These are phyloP conservation scores for Mitragyna speciosa DNA, from an alignment of 257 asterid genomes.

Conservation along the genomic window DNA sequence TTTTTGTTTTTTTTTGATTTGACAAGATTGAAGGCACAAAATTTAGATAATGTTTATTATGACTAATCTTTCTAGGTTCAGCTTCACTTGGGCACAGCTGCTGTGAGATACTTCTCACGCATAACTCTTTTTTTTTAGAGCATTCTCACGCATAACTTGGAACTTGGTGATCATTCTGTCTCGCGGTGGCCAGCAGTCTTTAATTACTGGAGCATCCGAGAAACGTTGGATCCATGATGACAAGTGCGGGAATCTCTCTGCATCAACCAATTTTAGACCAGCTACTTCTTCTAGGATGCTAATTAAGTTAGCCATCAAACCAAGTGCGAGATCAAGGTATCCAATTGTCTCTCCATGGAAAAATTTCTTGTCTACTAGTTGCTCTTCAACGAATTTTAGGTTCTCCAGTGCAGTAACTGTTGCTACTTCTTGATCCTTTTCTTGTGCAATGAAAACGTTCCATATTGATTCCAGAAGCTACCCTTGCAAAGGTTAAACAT, in stretches of 20 bases:
- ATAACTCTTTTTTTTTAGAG: no score
- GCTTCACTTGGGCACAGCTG: conserved; percentile 31
- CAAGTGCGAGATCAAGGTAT: conserved; percentile 57
- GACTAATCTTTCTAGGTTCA: background rate
- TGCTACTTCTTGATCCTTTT: conserved; percentile 45
- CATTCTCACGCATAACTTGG: conserved; percentile 37
- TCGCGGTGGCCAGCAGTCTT: conserved; percentile 60
- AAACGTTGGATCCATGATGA: conserved; percentile 53
- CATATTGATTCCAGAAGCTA: conserved; percentile 48
- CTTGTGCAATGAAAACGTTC: conserved; percentile 36
- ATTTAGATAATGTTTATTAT: background rate
- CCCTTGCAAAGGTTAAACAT: background rate
- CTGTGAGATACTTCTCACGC: conserved; percentile 33
- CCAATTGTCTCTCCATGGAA: conserved; percentile 61
- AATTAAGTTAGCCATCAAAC: conserved; percentile 51
- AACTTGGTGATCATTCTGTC: conserved; percentile 52
- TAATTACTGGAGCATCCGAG: conserved; percentile 43
- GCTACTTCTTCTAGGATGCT: conserved; percentile 46
- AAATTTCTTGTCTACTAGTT: conserved; percentile 50
- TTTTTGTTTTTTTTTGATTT: no score
- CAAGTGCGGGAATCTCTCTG: conserved; percentile 42
- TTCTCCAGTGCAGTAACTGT: conserved; percentile 26
- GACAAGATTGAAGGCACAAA: background rate
- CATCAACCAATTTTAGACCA: conserved; percentile 39
- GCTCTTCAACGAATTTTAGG: conserved; percentile 46